These are phyloP conservation scores for Erucastrum elatum DNA, from an alignment of 345 rosid genomes.

Conservation along the genomic window DNA sequence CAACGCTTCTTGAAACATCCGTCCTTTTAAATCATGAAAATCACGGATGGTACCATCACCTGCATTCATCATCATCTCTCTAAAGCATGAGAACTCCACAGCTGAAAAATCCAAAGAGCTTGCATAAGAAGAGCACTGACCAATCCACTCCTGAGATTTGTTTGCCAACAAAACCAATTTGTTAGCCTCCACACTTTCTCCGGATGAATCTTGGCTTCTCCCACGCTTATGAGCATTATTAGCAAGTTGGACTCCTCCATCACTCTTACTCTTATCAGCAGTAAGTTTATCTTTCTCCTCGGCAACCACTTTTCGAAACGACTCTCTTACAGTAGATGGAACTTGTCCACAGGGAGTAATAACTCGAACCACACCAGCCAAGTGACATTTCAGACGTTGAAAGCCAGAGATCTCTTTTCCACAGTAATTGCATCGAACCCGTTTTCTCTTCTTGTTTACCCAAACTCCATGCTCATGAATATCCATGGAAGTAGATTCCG, in stretches of 20 bases:
- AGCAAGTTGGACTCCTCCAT: background rate
- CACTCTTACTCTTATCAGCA: background rate
- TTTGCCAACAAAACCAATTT: conserved; percentile 23
- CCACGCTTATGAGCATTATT: conserved; percentile 5
- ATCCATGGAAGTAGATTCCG: conserved; percentile 10
- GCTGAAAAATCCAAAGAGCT: conserved; percentile 44
- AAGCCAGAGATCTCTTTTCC: conserved; percentile 38
- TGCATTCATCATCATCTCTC: conserved; percentile 37
- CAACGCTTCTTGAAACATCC: conserved; percentile 44
- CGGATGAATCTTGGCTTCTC: conserved; percentile 5
- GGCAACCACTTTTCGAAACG: conserved; percentile 22
- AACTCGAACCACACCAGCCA: conserved; percentile 50
- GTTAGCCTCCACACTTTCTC: background rate
- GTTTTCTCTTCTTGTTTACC: conserved; percentile 26
- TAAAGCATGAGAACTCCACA: conserved; percentile 45
- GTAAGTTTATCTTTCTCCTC: background rate
- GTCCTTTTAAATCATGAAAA: conserved; percentile 41
- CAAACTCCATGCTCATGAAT: conserved; percentile 45
- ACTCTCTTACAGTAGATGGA: conserved; percentile 40
- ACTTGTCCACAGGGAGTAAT: conserved; percentile 48
- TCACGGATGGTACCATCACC: conserved; percentile 35
- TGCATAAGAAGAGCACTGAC: conserved; percentile 53
- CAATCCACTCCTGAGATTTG: conserved; percentile 37
- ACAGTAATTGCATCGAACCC: conserved; percentile 57
- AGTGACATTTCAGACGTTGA: conserved; percentile 47